Conservation (phyloP, 2,329 filamentous ascomycete species). For the Beauveria bassiana region DNA sequence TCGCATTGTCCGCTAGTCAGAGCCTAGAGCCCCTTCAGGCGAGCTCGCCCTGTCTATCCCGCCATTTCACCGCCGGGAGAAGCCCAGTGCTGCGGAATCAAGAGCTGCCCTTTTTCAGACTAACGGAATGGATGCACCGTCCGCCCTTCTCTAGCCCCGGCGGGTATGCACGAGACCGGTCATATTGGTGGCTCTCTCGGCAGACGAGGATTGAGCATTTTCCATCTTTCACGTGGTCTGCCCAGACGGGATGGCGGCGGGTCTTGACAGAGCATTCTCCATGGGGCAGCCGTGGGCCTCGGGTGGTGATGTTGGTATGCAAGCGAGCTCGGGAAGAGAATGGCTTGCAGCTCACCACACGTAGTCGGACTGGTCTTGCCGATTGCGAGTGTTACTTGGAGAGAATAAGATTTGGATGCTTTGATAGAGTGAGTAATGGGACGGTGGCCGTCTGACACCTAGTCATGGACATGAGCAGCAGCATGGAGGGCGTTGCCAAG, state of each 20-base stretch:
- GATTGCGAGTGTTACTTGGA: too few species aligned
- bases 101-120: not conserved
- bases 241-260: not conserved
- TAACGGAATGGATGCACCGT: not conserved
- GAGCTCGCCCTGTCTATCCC: not conserved
- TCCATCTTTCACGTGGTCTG: not conserved
- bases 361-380: not conserved
- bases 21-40: not conserved
- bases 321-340: not conserved
- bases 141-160: constrained; percentile 10
- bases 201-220: not conserved
- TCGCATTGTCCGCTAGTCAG: not conserved
- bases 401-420: not conserved
- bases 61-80: not conserved
- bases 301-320: not conserved
- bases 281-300: not conserved
- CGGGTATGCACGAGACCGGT: constrained; percentile 12
- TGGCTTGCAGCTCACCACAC: not conserved
- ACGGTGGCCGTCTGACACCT: not conserved
- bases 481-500: not conserved
- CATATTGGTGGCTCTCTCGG: not conserved
- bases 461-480: not conserved
- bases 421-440: not conserved
- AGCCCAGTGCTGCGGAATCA: not conserved
- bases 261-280: too few species aligned